Evolutionary conservation across 1,284 basidiomycete genomes (phyloP).

Genomic region (Sphaerobolus stellatus): DNA sequence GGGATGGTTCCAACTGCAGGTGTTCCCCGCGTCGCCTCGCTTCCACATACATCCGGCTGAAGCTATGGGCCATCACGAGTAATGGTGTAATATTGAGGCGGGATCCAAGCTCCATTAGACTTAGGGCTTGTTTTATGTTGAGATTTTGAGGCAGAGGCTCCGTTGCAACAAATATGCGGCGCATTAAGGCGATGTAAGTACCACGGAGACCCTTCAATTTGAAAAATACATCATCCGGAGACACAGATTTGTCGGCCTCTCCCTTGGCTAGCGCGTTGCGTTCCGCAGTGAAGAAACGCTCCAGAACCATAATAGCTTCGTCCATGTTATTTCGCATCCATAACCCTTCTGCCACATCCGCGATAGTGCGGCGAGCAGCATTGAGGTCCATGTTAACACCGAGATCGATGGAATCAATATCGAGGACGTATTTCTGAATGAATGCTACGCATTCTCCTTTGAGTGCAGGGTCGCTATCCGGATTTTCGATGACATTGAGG

Average conservation of each 20-base stretch:
- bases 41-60: slow-evolving; percentile 4
- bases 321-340: background rate
- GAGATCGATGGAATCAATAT: slow-evolving; percentile 11
- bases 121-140: background rate
- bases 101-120: background rate
- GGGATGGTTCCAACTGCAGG: background rate
- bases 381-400: background rate
- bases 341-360: background rate
- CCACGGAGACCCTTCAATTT: slow-evolving; percentile 6
- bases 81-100: slow-evolving; percentile 2
- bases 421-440: slow-evolving; percentile 24
- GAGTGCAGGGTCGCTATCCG: slow-evolving; percentile 17
- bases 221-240: background rate
- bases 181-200: background rate
- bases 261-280: background rate
- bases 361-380: background rate
- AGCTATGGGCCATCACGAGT: background rate
- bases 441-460: slow-evolving; percentile 27
- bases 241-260: background rate
- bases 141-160: background rate
- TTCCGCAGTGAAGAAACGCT: background rate
- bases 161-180: background rate
- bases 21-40: background rate
- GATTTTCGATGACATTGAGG: slow-evolving; percentile 25
- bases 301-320: background rate